These are phyloP conservation scores for Alternaria brassicae DNA, from an alignment of 2,329 filamentous ascomycete species.

Conservation along the genomic window DNA sequence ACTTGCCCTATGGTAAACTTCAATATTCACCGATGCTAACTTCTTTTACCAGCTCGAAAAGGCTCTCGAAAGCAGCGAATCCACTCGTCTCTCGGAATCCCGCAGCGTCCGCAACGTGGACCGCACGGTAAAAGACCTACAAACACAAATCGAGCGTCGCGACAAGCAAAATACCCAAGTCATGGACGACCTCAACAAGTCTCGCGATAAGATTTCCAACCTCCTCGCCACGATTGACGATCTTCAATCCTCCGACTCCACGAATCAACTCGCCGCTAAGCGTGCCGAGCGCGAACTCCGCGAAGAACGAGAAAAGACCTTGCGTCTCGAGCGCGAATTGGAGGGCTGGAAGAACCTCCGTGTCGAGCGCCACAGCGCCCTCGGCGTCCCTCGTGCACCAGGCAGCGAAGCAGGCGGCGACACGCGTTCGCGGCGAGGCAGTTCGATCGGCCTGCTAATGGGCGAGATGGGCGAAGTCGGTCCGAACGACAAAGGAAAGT, in stretches of 20 bases:
- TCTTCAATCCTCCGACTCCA: conserved; percentile 84
- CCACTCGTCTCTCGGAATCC: conserved; percentile 78
- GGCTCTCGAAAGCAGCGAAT: conserved; percentile 83
- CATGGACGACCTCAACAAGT: conserved; percentile 81
- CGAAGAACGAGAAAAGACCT: conserved; percentile 82
- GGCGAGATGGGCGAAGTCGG: conserved; percentile 46
- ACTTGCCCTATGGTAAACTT: background rate
- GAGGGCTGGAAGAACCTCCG: conserved; percentile 79
- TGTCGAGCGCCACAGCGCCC: conserved; percentile 61
- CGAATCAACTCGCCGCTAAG: conserved; percentile 79
- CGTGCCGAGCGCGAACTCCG: conserved; percentile 88
- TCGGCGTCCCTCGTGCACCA: conserved; percentile 44
- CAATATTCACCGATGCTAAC: conserved; percentile 19
- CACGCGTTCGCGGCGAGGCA: conserved; percentile 53
- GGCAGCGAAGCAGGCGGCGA: conserved; percentile 54
- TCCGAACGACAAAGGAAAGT: conserved; percentile 42
- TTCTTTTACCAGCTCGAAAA: conserved; percentile 73
- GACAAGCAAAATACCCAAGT: conserved; percentile 86
- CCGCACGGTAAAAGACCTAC: conserved; percentile 90
- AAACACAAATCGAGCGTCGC: conserved; percentile 88
- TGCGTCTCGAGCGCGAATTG: conserved; percentile 85
- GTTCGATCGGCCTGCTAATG: conserved; percentile 51
- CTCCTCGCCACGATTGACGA: conserved; percentile 92
- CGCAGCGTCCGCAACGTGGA: conserved; percentile 91
- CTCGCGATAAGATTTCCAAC: conserved; percentile 89